Evolutionary conservation across 1,284 basidiomycete species (phyloP), one percentile per base, ranked within the genome.

Genomic region (Schizophyllum commune): DNA sequence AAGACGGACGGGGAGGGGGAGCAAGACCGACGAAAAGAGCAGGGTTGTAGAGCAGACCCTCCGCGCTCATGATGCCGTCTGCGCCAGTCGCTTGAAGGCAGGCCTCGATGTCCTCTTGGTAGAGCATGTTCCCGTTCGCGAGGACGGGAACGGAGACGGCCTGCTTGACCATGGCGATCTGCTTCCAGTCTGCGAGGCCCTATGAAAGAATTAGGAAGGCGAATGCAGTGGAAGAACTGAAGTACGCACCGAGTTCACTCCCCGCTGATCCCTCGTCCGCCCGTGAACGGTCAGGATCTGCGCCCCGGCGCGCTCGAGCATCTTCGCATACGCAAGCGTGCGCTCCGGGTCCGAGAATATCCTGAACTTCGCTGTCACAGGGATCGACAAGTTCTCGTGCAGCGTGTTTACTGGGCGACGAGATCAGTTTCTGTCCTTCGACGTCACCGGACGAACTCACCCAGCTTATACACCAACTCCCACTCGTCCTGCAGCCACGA

Each of bases 81-180:
- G 86, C 90, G 1, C 93, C 91, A 0, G 96, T 99, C 39, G 83
- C 81, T 15, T 82, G 79, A 22, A 99, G 74, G 70, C 94, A 96
- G 5, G 79, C 78, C 54, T 83, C 79, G 58, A 96, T 85, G 72
- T 99, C 95, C 22, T 86, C 82, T 56, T 89, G 82, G 72, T 84
- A 94, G 9, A 98, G 83, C 58, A 98, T 85, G 72, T 98, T 98
- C n/a, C 96, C 96, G 72, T 99, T 99, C 0, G 96, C 96, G 70
- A 99, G 92, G 1, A 98, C 95, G 0, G 96, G 96, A 0, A 98
- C 85, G 1, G 84, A 87, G 32, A 98, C 92, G 0, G 92, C 91
- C 67, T 90, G 72, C 72, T 94, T 96, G 64, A 97, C 92, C 0
- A 91, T 89, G 17, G 80, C 79, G 68, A 97, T 96, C 73, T 94